Evolutionary conservation across 306 rosid genomes (phyloP), one percentile per base, ranked within the genome.

Genomic region (Vigna hirtella): DNA sequence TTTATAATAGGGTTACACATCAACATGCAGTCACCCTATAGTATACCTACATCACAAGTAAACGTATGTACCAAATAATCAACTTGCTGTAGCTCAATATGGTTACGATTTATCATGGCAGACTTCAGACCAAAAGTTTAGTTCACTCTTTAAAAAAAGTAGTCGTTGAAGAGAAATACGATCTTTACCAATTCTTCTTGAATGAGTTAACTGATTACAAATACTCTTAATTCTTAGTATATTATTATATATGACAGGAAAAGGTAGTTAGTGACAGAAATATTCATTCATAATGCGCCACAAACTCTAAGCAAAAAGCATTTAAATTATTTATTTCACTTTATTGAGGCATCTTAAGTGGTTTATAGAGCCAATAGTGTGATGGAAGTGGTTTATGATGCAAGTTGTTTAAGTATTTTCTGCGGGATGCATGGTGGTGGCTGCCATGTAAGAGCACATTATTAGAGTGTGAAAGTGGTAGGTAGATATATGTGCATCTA

Each of bases 391-490:
- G 42, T 36, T 36, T 36, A 36, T 36, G 2, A 28, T 34, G 42
- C 64, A 20, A 20, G 15, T 38, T 51, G 1, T 18, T 57, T 43
- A 18, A 58, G 24, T 26, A 9, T 55, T 62, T 47, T 58, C 28
- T 43, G 56, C 0, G 3, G 38, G 40, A 24, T 53, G 66, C 28
- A 52, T 81, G 83, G 88, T 81, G 83, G 88, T 87, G 88, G 84
- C 76, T 69, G 89, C 90, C 90, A 73, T 66, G 87, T 87, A 80
- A 85, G 86, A 87, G 57, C 77, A 75, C 90, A 83, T 50, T 76
- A 85, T 57, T 24, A 50, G 57, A 42, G 7, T 28, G 9, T 9
- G 24, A 70, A 58, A 82, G 81, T 49, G 78, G 85, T 66, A 83
- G 76, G 56, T 79, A 64, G 55, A 77, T 85, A 68, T 48, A 63